phyloP scores from a whole-genome alignment of 345 rosid genomes.

The Camelina neglecta region DNA sequence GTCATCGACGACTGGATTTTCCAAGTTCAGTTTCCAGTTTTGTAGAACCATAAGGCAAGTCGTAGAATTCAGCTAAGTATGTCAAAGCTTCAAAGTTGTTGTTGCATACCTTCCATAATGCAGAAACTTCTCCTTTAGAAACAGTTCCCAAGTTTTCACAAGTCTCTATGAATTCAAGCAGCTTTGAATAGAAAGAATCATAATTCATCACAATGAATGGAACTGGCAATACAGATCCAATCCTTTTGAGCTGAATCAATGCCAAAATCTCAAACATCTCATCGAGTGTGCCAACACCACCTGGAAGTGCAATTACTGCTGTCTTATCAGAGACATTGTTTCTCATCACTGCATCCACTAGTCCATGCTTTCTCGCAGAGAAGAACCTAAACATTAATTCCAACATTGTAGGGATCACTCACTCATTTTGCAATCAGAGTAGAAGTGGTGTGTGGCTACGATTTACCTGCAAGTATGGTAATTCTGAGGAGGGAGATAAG shows the following conservation, averaged over 20 bases:
- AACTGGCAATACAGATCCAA: slow-evolving; percentile 76
- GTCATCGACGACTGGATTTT: slow-evolving; percentile 33
- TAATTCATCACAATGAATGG: slow-evolving; percentile 92
- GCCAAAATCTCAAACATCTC: slow-evolving; percentile 87
- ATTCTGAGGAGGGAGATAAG: slow-evolving; percentile 71
- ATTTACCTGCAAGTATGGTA: slow-evolving; percentile 90
- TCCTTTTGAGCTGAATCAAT: slow-evolving; percentile 79
- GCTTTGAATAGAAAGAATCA: slow-evolving; percentile 72
- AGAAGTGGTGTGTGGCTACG: not conserved
- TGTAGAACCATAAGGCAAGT: slow-evolving; percentile 38
- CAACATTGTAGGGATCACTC: not conserved
- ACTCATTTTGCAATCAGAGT: slow-evolving; percentile 1
- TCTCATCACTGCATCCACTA: slow-evolving; percentile 82
- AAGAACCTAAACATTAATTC: slow-evolving; percentile 63
- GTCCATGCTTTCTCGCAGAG: slow-evolving; percentile 94
- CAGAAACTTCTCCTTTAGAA: slow-evolving; percentile 72
- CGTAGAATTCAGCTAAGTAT: slow-evolving; percentile 70
- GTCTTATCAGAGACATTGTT: slow-evolving; percentile 61
- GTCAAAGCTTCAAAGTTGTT: slow-evolving; percentile 73
- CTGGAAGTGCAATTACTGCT: slow-evolving; percentile 83
- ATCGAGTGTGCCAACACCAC: slow-evolving; percentile 91
- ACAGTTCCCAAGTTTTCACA: slow-evolving; percentile 83
- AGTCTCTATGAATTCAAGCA: slow-evolving; percentile 72
- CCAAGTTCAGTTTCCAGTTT: slow-evolving; percentile 32
- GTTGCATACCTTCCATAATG: slow-evolving; percentile 80